Conservation (phyloP, 2,329 filamentous ascomycete species). For the Sarocladium strictum region DNA sequence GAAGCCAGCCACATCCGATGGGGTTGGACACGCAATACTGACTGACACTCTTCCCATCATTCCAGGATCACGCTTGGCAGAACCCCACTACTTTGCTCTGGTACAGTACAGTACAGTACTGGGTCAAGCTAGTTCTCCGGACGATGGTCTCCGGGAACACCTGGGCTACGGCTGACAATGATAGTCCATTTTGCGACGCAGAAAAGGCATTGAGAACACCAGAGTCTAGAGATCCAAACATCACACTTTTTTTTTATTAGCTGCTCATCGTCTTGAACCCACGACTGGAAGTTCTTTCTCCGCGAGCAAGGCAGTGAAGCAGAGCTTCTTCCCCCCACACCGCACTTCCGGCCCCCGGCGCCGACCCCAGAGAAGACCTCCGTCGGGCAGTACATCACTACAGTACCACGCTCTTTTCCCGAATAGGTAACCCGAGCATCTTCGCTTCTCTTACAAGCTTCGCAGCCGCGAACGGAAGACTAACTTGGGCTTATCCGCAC, state of each 20-base stretch:
- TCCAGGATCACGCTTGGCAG: not conserved
- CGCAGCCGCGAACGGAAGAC: slow-evolving; percentile 6
- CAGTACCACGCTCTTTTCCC: not conserved
- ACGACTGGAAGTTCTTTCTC: no score
- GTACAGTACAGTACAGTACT: not conserved
- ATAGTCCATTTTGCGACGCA: no score
- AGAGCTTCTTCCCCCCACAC: not conserved
- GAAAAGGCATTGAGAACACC: no score
- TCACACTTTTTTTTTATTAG: no score
- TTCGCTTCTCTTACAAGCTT: not conserved
- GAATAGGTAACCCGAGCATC: not conserved
- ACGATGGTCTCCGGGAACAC: not conserved
- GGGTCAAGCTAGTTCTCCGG: not conserved
- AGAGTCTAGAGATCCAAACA: no score
- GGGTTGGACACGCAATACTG: not conserved
- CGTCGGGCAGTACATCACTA: no score
- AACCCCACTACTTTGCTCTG: not conserved
- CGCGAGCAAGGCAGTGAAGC: no score
- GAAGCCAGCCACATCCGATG: not conserved
- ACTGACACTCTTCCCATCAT: not conserved
- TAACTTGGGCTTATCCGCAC: not conserved
- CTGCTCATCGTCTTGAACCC: no score
- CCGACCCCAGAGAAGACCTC: slow-evolving; percentile 1
- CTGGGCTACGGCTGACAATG: no score
- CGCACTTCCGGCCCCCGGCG: not conserved